Conservation (phyloP, 2,329 filamentous ascomycete genomes). For the Aspergillus tamarii region DNA sequence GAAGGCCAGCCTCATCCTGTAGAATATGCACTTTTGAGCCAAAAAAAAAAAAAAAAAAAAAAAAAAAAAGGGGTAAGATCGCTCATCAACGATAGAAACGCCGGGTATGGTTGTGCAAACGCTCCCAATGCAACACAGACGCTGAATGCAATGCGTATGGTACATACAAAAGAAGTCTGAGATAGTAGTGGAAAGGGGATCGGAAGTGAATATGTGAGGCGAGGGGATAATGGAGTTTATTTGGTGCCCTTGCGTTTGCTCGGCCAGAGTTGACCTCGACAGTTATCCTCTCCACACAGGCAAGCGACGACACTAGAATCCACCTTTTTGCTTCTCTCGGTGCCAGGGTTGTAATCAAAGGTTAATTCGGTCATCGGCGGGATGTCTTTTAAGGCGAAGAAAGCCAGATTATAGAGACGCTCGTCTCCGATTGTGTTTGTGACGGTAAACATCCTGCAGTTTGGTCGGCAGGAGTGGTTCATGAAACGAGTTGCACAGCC, state of each 20-base stretch:
- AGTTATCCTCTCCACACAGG: slow-evolving; percentile 48
- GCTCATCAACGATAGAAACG: not conserved
- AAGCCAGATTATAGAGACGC: slow-evolving; percentile 50
- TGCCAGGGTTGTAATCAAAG: slow-evolving; percentile 50
- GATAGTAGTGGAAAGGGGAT: not conserved
- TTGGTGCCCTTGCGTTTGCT: slow-evolving; percentile 39
- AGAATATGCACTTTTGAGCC: not conserved
- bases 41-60: not conserved
- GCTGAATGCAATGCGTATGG: not conserved
- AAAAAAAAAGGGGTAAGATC: not conserved
- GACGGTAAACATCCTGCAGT: slow-evolving; percentile 49
- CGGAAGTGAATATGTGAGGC: not conserved
- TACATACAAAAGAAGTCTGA: not conserved
- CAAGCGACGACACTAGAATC: slow-evolving; percentile 47
- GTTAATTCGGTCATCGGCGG: slow-evolving; percentile 47
- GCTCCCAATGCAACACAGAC: slow-evolving; percentile 4
- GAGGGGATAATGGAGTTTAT: not conserved
- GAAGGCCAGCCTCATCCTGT: not conserved
- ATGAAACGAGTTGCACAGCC: slow-evolving; percentile 50
- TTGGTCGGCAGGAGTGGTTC: slow-evolving; percentile 54
- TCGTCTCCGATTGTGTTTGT: slow-evolving; percentile 45
- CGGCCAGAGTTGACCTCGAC: slow-evolving; percentile 50
- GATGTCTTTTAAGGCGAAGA: slow-evolving; percentile 50
- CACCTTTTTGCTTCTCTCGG: slow-evolving; percentile 26
- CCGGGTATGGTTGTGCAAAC: not conserved